Evolutionary conservation across 2,329 filamentous ascomycete genomes (phyloP).

Genomic region (Nothopassalora personata): DNA sequence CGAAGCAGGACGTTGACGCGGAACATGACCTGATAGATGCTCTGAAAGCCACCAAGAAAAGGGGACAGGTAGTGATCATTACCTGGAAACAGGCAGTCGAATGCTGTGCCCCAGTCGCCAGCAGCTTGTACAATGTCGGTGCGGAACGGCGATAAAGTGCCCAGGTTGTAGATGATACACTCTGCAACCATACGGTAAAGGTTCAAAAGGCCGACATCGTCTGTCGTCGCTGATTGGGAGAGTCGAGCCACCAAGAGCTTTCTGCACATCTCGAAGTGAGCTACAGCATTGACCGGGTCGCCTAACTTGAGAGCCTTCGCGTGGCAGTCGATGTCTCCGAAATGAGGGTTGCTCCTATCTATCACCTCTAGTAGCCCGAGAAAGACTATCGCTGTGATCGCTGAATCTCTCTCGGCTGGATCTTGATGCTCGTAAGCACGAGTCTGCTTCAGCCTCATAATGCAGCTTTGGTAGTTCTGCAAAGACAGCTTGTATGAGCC

Average conservation of each 20-base stretch:
- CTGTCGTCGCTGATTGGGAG: not conserved
- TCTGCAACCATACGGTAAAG: constrained; percentile 17
- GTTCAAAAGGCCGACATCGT: constrained; percentile 1
- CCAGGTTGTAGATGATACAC: constrained; percentile 16
- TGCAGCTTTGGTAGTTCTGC: constrained; percentile 15
- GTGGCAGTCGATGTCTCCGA: not conserved
- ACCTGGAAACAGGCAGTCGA: constrained; percentile 8
- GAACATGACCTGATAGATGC: constrained; percentile 13
- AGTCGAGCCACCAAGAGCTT: constrained; percentile 8
- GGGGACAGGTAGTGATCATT: constrained; percentile 9
- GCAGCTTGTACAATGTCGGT: not conserved
- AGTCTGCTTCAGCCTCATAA: constrained; percentile 3
- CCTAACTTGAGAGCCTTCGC: constrained; percentile 14
- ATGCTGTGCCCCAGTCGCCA: constrained; percentile 7
- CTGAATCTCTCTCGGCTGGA: constrained; percentile 6
- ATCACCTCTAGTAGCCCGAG: constrained; percentile 15
- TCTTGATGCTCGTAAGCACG: not conserved
- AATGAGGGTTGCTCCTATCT: not conserved
- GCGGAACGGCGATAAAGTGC: constrained; percentile 6
- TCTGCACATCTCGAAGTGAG: constrained; percentile 17
- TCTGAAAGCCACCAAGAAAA: constrained; percentile 16
- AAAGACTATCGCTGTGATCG: constrained; percentile 10
- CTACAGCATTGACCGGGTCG: constrained; percentile 11
- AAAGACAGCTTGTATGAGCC: constrained; percentile 11
- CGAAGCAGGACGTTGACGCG: constrained; percentile 9